A percentile compares a stretch with the other conserved stretches of the same genome.
Conservation (phyloP, 148 eudicot species). For the Selenicereus undatus region DNA sequence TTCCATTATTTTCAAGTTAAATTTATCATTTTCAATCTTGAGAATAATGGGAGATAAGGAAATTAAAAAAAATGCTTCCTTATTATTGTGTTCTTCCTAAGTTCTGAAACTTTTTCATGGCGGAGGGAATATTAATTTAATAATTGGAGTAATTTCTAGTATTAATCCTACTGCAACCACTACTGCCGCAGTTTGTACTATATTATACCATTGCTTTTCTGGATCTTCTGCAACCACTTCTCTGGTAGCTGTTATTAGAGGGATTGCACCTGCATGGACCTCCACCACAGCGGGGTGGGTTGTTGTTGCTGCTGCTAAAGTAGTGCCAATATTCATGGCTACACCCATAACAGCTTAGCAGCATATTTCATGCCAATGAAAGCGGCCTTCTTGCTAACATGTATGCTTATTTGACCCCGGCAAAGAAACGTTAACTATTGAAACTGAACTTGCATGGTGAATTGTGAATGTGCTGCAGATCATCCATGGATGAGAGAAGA, state of each 20-base stretch:
- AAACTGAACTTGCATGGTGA: background rate
- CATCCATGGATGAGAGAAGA: conserved; percentile 99
- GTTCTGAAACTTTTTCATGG: no score
- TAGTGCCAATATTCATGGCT: background rate
- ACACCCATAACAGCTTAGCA: background rate
- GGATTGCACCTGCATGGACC: background rate
- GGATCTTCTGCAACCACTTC: background rate
- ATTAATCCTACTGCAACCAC: background rate
- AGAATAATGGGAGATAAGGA: no score
- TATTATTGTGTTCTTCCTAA: no score
- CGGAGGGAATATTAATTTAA: no score
- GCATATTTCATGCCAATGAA: background rate
- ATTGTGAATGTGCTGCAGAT: conserved; percentile 44
- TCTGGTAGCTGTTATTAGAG: background rate
- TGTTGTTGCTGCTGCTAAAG: background rate
- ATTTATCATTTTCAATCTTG: no score
- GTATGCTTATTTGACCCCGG: background rate
- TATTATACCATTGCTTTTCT: background rate
- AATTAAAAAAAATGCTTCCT: no score
- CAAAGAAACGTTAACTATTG: background rate
- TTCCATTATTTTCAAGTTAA: no score
- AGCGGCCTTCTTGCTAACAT: background rate
- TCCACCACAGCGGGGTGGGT: background rate
- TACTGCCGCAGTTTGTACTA: background rate
- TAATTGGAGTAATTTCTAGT: background rate